Percentiles rank a stretch among this genome's conserved stretches.
These are phyloP conservation scores for Phlyctochytrium planicorne DNA, from an alignment of 192 early-diverging fungal species.

Conservation along the genomic window DNA sequence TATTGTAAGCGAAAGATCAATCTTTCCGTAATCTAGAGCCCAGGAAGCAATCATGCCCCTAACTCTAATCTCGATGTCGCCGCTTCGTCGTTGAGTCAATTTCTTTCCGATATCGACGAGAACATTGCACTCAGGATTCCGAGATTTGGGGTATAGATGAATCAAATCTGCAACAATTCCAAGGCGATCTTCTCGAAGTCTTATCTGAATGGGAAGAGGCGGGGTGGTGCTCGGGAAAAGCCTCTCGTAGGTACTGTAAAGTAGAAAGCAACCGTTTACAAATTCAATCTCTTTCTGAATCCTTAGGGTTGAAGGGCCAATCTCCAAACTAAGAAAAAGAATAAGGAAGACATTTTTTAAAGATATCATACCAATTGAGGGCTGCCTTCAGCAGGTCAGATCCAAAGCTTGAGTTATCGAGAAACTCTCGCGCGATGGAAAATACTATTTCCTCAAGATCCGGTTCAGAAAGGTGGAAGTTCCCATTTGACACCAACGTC, in stretches of 20 bases:
- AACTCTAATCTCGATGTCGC: conserved; percentile 50
- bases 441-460: background rate
- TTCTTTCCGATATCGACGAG: conserved; percentile 60
- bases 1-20: conserved; percentile 48
- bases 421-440: conserved; percentile 67
- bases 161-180: conserved; percentile 61
- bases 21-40: conserved; percentile 57
- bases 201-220: conserved; percentile 72
- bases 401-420: too few species aligned
- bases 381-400: conserved; percentile 78
- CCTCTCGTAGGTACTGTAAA: conserved; percentile 47
- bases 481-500: too few species aligned
- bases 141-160: conserved; percentile 41
- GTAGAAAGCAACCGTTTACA: conserved; percentile 69
- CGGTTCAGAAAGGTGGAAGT: too few species aligned
- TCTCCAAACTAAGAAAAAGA: conserved; percentile 51
- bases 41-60: conserved; percentile 62
- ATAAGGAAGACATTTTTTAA: background rate
- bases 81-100: conserved; percentile 40
- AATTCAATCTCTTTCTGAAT: conserved; percentile 61
- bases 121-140: conserved; percentile 19
- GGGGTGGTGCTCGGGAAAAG: conserved; percentile 43
- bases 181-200: conserved; percentile 58
- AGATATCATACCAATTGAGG: conserved; percentile 60
- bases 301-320: conserved; percentile 55